phyloP scores from a whole-genome alignment of 208 protist genomes.

The Trypanosoma scelopori region DNA sequence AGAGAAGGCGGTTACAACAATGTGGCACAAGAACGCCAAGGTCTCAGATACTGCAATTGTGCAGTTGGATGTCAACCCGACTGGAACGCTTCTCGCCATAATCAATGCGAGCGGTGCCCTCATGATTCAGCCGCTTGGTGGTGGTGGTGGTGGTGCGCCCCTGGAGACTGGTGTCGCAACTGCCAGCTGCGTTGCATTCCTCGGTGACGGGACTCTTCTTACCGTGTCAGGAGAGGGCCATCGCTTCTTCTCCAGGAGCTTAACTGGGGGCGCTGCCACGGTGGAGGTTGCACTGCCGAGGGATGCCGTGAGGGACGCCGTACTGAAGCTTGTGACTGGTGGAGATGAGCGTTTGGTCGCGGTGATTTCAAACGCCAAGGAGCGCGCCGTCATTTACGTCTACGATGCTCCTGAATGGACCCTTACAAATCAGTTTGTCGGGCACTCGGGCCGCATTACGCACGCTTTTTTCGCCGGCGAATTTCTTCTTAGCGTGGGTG shows the following conservation, averaged over 20 bases:
- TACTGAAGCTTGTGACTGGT: constrained; percentile 14
- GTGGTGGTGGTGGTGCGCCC: constrained; percentile 27
- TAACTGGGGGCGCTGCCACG: constrained; percentile 4
- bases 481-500: constrained; percentile 55
- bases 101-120: constrained; percentile 31
- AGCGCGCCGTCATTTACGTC: constrained; percentile 29
- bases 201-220: constrained; percentile 42
- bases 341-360: constrained; percentile 17
- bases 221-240: constrained; percentile 5
- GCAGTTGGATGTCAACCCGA: constrained; percentile 36
- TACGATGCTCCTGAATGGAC: constrained; percentile 27
- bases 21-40: constrained; percentile 61
- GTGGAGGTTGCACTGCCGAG: constrained; percentile 25
- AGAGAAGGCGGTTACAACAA: constrained; percentile 50
- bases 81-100: constrained; percentile 26
- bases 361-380: constrained; percentile 23
- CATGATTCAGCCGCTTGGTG: constrained; percentile 45
- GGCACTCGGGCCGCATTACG: constrained; percentile 42
- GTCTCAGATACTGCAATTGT: constrained; percentile 47
- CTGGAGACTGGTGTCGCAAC: constrained; percentile 30
- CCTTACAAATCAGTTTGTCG: constrained; percentile 46
- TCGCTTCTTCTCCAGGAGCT: constrained; percentile 22
- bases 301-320: constrained; percentile 10
- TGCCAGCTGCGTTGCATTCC: constrained; percentile 31
- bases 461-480: constrained; percentile 56